Percentiles rank a stretch among this genome's conserved stretches.
Conservation (phyloP, 2,329 filamentous ascomycete genomes). For the Mycosphaerelloides madeirae region DNA sequence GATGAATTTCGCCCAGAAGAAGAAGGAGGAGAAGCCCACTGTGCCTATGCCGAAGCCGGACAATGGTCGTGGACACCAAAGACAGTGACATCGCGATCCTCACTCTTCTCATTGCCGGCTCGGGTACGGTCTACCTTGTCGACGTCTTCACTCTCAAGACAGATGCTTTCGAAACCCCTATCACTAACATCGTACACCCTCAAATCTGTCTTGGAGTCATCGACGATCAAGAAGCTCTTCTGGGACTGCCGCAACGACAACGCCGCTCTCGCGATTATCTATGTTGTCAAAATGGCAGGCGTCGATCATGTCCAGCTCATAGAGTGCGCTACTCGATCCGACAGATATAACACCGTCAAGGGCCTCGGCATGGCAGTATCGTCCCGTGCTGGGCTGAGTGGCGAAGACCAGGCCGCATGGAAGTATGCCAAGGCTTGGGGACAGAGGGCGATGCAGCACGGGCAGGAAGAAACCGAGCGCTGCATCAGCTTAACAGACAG, state of each 20-base stretch:
- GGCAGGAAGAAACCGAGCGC: not conserved
- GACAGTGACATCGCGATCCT: not conserved
- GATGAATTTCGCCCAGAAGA: too few species aligned
- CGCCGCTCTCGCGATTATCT: constrained; percentile 50
- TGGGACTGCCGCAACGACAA: constrained; percentile 58
- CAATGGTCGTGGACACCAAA: not conserved
- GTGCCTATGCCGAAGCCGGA: not conserved
- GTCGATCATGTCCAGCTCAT: constrained; percentile 55
- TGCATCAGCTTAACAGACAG: not conserved
- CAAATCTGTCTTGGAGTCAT: constrained; percentile 44
- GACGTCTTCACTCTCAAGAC: not conserved
- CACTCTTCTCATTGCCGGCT: not conserved
- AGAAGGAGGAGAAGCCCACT: not conserved
- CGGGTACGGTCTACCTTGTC: not conserved
- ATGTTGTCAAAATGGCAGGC: constrained; percentile 39
- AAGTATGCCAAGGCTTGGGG: not conserved
- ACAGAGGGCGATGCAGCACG: not conserved
- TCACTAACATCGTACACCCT: too few species aligned
- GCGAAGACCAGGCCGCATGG: not conserved
- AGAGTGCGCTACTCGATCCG: constrained; percentile 42
- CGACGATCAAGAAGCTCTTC: constrained; percentile 46
- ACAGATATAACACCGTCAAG: not conserved
- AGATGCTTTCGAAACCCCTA: not conserved
- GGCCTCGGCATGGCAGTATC: not conserved
- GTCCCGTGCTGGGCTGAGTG: not conserved